Base-by-base conservation (phyloP, 495 filamentous ascomycete species). In the Hypoxylon intermedium region DNA sequence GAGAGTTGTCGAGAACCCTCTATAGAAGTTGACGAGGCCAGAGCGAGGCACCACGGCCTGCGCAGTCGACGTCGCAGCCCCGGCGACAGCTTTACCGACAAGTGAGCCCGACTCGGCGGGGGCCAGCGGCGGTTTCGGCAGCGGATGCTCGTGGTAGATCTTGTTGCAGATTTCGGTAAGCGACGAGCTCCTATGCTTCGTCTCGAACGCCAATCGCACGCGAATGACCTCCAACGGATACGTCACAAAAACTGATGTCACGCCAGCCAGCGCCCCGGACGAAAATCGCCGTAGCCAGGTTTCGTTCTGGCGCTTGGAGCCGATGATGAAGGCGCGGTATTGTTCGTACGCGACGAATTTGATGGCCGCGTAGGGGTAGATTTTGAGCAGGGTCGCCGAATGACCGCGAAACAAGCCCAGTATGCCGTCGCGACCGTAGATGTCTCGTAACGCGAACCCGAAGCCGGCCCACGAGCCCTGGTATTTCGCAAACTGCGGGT, bases 281-380 rank as follows among this genome's bases (percentile, higher is more conserved):
- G 90, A 63, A 30, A 98, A 81, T 15, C 94, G 84, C 13, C 94
- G 87, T 26, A 89, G 68, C 1, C 87, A 79, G 0, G 93, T 96
- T 72, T 98, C 94, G 9, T 64, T 64, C 36, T 96, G 83, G 11
- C 87, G 79, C 26, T 76, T 80, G 4, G 75, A 77, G 6, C 77
- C 79, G 45, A 98, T 98, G 1, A 97, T 53, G 9, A 87, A 61
- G 9, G 85, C 81, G 18, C 94, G 89, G 53, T 96, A 88, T 70
- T 98, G 94, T 74, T 98, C 94, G 74, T 98, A 98, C 18, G 94
- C 92, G 36, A 98, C 82, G 74, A 98, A 98, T 64, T 98, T 98
- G 75, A 97, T 96, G 11, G 89, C 92, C 9, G 93, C 94, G 72
- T 98, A 98, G 5, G 94, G 94, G 71, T 97, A 98, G 59, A 98